Evolutionary conservation across 257 asterid genomes (phyloP), one percentile per base, ranked within the genome.

Genomic region (Gentiana macrophylla): DNA sequence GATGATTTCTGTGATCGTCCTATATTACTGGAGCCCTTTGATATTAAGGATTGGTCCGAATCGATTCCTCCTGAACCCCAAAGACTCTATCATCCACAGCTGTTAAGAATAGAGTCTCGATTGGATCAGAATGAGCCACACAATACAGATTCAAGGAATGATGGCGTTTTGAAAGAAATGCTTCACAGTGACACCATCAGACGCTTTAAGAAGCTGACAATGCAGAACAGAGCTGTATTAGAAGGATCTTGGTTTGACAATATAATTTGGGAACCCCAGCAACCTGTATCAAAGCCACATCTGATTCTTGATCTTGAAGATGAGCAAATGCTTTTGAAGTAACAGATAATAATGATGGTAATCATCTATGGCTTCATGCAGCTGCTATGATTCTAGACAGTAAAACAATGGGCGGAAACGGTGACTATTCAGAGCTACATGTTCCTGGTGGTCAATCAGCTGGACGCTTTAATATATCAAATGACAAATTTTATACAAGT

Each of bases 291-390:
- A 35, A 88, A 72, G 77, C 94, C 95, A 50, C 88, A 88, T 76
- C 81, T 85, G 58, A 88, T 92, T 72, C 80, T 76, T 69, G 99
- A 92, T 70, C 95, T 92, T 67, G 94, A 79, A 69, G 99, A 92
- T 72, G 88, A 83, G 69, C 97, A 85, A 79, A 88, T 92, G 99
- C 97, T 88, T 76, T 92, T 62, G 97, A 92, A 71, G 76, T 92
- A 63, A 67, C 74, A 66, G 95, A 88, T 73, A 67, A 65, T 62
- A 77, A 75, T 69, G 94, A 81, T 54, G 72, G 72, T 57, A 68
- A 79, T 59, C 77, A 81, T 51, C 78, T 80, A 58, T 77, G 72
- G 84, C 84, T 74, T 76, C 99, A 92, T 64, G 93, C 99, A 3
- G 94, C 94, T 67, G 97, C 99, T 48, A 88, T 92, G 99, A 78